These are phyloP conservation scores for Marasmius tenuissimus DNA, from an alignment of 1,284 basidiomycete species.

Conservation along the genomic window DNA sequence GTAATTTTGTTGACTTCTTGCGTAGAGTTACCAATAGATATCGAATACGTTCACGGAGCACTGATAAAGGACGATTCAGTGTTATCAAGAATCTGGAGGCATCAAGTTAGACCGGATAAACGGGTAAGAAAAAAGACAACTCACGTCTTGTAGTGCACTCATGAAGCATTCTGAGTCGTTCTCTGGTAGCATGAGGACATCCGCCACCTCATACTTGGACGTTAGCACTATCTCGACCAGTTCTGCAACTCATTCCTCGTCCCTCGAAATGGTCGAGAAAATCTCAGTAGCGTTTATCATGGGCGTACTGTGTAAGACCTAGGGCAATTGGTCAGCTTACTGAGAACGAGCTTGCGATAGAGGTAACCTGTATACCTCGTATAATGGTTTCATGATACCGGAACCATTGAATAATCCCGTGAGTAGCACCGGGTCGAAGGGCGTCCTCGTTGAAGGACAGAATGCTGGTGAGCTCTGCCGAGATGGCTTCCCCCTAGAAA, in stretches of 20 bases:
- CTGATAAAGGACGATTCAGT: not conserved
- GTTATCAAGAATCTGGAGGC: not conserved
- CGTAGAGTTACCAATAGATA: constrained; percentile 5
- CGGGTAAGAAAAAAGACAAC: not conserved
- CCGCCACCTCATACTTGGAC: constrained; percentile 4
- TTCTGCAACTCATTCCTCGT: constrained; percentile 10
- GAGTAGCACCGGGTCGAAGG: constrained; percentile 1
- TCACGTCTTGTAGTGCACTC: constrained; percentile 13
- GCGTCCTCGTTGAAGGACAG: not conserved
- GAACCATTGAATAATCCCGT: constrained; percentile 7
- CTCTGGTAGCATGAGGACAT: constrained; percentile 2
- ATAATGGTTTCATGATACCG: constrained; percentile 8
- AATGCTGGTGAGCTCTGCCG: not conserved
- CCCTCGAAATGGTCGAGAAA: constrained; percentile 6
- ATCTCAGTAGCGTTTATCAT: constrained; percentile 1
- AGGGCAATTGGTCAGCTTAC: not conserved
- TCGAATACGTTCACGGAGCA: not conserved
- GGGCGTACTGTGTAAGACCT: not conserved
- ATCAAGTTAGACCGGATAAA: not conserved
- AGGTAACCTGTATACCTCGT: not conserved
- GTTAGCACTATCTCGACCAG: constrained; percentile 3
- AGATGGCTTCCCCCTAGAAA: not conserved
- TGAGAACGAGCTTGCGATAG: not conserved
- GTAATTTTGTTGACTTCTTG: constrained; percentile 7
- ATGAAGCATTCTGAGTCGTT: constrained; percentile 12